These are phyloP conservation scores for Leucocoprinus birnbaumii DNA, from an alignment of 768 basidiomycete species.

Conservation along the genomic window DNA sequence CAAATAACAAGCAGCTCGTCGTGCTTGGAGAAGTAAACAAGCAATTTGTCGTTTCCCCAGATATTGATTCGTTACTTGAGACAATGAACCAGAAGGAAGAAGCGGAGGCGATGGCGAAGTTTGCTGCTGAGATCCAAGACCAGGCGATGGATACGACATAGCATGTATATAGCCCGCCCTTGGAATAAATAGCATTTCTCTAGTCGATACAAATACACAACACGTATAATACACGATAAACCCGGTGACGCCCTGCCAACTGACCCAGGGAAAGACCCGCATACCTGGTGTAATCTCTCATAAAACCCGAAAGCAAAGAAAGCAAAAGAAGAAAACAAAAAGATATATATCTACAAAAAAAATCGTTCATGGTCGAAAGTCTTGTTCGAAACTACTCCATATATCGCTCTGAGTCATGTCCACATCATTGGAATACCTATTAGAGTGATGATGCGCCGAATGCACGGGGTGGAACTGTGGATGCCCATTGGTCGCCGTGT, in stretches of 20 bases:
- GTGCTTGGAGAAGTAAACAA: constrained; percentile 87
- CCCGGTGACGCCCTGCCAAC: neutral
- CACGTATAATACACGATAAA: neutral
- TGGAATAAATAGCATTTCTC: neutral
- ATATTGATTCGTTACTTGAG: constrained; percentile 70
- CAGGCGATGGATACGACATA: constrained; percentile 41
- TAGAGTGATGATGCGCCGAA: neutral
- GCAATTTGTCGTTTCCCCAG: constrained; percentile 81
- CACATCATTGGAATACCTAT: neutral
- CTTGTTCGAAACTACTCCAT: constrained; percentile 34
- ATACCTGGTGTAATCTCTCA: neutral
- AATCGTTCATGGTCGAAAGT: constrained; percentile 19
- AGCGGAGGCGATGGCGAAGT: constrained; percentile 26
- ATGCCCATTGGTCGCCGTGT: neutral
- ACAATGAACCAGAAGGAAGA: constrained; percentile 59
- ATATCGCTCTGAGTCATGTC: constrained; percentile 30
- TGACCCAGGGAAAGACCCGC: neutral
- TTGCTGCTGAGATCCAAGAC: constrained; percentile 31
- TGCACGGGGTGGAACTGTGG: neutral
- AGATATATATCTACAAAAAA: neutral
- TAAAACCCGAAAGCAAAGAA: too few relatives aligned
- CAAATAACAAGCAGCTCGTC: constrained; percentile 50
- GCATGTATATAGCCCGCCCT: neutral
- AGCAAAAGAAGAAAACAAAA: neutral
- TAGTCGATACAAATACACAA: neutral